Percentiles rank a stretch among this genome's conserved stretches.
These are phyloP conservation scores for Exophiala sp. DNA, from an alignment of 2,329 filamentous ascomycete species.

Conservation along the genomic window DNA sequence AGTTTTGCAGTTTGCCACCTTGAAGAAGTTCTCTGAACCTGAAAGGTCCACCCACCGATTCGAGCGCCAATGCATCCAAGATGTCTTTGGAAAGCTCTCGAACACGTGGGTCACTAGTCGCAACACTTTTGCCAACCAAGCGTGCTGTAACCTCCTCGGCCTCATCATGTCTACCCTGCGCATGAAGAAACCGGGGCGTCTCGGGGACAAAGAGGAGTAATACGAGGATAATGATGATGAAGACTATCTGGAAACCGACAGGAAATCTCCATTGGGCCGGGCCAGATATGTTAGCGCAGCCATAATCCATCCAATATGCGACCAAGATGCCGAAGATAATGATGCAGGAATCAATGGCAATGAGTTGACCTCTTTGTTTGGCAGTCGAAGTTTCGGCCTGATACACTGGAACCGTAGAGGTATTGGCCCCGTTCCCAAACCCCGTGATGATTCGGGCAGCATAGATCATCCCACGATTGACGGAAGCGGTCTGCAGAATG, in stretches of 20 bases:
- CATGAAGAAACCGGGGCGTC: constrained; percentile 48
- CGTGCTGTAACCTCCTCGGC: constrained; percentile 33
- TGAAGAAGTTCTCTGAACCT: constrained; percentile 38
- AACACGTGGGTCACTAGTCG: neutral
- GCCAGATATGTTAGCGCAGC: constrained; percentile 50
- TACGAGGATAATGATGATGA: constrained; percentile 50
- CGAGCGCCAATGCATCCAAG: neutral
- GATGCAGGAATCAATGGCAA: constrained; percentile 49
- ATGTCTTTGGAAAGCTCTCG: neutral
- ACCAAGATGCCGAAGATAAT: constrained; percentile 47
- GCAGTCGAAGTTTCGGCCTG: constrained; percentile 40
- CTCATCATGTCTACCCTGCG: constrained; percentile 53
- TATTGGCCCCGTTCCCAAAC: constrained; percentile 40
- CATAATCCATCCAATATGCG: constrained; percentile 38
- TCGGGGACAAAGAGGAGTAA: constrained; percentile 45
- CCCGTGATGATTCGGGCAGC: constrained; percentile 47
- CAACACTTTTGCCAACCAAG: neutral
- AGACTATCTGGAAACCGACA: constrained; percentile 55
- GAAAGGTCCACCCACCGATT: constrained; percentile 50
- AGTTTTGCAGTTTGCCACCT: neutral
- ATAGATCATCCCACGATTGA: constrained; percentile 38
- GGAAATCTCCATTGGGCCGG: constrained; percentile 48
- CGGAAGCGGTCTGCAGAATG: constrained; percentile 39
- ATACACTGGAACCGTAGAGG: constrained; percentile 30
- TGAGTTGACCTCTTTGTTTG: constrained; percentile 47